These are phyloP conservation scores for Boletus reticulatus DNA, from an alignment of 768 basidiomycete species.

Conservation along the genomic window DNA sequence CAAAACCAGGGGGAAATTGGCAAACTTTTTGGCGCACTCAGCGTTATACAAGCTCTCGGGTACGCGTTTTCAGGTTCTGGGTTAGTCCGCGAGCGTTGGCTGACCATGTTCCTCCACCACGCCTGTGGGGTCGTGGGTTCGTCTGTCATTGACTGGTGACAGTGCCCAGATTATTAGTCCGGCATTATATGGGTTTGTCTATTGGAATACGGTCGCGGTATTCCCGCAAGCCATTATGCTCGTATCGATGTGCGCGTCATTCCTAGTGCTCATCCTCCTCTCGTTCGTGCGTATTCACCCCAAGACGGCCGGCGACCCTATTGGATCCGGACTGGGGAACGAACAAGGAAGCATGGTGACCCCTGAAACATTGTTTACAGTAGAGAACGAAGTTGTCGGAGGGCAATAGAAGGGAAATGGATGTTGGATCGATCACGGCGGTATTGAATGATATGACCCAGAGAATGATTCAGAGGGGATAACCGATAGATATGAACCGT, in stretches of 20 bases:
- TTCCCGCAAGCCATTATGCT: constrained; percentile 73
- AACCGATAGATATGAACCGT: not conserved
- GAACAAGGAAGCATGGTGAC: constrained; percentile 2
- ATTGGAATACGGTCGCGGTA: constrained; percentile 63
- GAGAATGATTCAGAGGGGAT: not conserved
- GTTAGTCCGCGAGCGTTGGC: not conserved
- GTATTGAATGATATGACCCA: too few species aligned
- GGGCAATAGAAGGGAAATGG: constrained; percentile 1
- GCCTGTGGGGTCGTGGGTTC: not conserved
- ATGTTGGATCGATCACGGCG: not conserved
- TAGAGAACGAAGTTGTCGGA: constrained; percentile 1
- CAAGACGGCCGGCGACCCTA: not conserved
- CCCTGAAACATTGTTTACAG: not conserved
- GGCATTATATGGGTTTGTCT: constrained; percentile 68
- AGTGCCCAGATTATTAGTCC: constrained; percentile 73
- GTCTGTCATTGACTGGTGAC: constrained; percentile 3
- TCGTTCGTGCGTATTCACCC: constrained; percentile 44
- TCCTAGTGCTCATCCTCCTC: constrained; percentile 44
- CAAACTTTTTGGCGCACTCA: constrained; percentile 75
- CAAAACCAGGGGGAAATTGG: constrained; percentile 53
- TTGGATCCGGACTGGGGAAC: not conserved
- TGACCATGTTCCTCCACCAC: not conserved
- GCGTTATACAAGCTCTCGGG: constrained; percentile 70
- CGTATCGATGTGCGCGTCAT: constrained; percentile 42
- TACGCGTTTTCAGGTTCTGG: constrained; percentile 26